Evolutionary conservation across 768 basidiomycete genomes (phyloP).

Genomic region (Roridomyces roridus): DNA sequence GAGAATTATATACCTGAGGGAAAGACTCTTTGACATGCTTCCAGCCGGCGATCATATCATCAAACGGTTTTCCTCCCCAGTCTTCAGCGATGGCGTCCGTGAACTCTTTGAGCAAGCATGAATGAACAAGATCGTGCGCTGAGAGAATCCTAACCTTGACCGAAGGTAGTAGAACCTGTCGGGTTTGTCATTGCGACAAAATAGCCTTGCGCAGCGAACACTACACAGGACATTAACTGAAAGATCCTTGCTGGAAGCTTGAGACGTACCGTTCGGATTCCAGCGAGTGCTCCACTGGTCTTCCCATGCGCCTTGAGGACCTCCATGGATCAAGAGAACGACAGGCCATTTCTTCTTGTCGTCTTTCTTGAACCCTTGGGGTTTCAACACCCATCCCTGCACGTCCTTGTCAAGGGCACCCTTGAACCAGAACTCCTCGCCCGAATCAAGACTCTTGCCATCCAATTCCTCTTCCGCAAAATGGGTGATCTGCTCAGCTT

Average conservation of each 20-base stretch:
- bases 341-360: slow-evolving; percentile 80
- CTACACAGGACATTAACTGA: slow-evolving; percentile 35
- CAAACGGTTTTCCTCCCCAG: slow-evolving; percentile 88
- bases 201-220: slow-evolving; percentile 90
- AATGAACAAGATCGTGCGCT: background rate
- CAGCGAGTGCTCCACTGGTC: slow-evolving; percentile 89
- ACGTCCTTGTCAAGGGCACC: slow-evolving; percentile 79
- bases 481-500: slow-evolving; percentile 64
- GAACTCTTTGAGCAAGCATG: slow-evolving; percentile 53
- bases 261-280: slow-evolving; percentile 82
- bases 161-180: slow-evolving; percentile 92
- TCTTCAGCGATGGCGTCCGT: slow-evolving; percentile 83
- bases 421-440: slow-evolving; percentile 89
- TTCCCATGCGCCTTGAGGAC: slow-evolving; percentile 87
- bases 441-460: slow-evolving; percentile 62
- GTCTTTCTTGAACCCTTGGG: slow-evolving; percentile 72
- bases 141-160: slow-evolving; percentile 62
- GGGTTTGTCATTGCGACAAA: slow-evolving; percentile 90
- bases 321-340: slow-evolving; percentile 83
- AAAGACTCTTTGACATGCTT: slow-evolving; percentile 67
- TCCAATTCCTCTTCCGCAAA: slow-evolving; percentile 65
- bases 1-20: slow-evolving; percentile 59
- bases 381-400: slow-evolving; percentile 87
- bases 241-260: too few relatives aligned
- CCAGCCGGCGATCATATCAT: slow-evolving; percentile 79